Evolutionary conservation across 305 asterid species (phyloP).

Genomic region (Fraxinus latifolia): DNA sequence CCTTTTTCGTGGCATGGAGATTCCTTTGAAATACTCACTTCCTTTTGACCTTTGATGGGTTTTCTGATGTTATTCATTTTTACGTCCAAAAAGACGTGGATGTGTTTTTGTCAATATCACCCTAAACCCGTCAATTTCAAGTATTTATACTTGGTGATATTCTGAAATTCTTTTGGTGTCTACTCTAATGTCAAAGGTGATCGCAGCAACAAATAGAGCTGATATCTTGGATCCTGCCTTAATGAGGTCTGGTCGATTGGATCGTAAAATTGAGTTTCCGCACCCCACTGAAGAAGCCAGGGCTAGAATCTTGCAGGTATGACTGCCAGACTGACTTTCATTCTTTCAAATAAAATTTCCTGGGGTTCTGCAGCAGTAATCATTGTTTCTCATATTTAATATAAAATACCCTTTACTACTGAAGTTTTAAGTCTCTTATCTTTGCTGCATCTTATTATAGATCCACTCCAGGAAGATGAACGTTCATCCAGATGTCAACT

Average conservation of each 20-base stretch:
- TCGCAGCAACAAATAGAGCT: slow-evolving; percentile 39
- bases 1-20: neutral
- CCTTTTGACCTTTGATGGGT: neutral
- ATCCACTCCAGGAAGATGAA: slow-evolving; percentile 1
- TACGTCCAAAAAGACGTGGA: neutral
- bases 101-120: neutral
- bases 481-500: neutral
- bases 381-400: neutral
- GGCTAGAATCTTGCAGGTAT: slow-evolving; percentile 54
- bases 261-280: slow-evolving; percentile 48
- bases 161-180: neutral
- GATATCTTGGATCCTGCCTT: slow-evolving; percentile 42
- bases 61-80: neutral
- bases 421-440: neutral
- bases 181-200: slow-evolving; percentile 17
- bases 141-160: neutral
- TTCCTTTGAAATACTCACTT: neutral
- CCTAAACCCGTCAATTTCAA: neutral
- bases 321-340: neutral
- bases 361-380: neutral
- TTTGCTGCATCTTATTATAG: neutral
- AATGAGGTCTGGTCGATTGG: slow-evolving; percentile 34
- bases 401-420: neutral
- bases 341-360: neutral
- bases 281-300: slow-evolving; percentile 64